These are phyloP conservation scores for Penicillium aurantiogriseum DNA, from an alignment of 2,329 filamentous ascomycete genomes.

Conservation along the genomic window DNA sequence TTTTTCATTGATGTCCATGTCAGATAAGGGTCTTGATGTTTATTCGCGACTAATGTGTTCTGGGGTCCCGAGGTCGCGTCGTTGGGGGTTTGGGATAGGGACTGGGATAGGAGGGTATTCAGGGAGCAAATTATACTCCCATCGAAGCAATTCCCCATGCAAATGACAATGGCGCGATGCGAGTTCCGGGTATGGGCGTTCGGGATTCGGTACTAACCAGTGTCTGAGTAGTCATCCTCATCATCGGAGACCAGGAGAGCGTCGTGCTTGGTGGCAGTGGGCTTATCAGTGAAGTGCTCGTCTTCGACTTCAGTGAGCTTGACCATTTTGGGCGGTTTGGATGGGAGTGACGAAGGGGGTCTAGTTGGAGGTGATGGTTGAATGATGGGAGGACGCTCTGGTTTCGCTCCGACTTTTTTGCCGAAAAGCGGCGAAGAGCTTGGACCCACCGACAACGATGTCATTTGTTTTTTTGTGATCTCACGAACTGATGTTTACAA, in stretches of 20 bases:
- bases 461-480: constrained; percentile 1
- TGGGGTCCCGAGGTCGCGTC: constrained; percentile 5
- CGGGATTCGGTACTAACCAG: constrained; percentile 59
- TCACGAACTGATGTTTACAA: too few species aligned
- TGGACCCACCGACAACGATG: constrained; percentile 20
- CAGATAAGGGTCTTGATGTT: constrained; percentile 15
- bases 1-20: constrained; percentile 11
- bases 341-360: constrained; percentile 5
- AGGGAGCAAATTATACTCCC: not conserved
- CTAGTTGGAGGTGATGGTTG: constrained; percentile 11
- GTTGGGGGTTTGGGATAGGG: not conserved
- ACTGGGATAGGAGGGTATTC: not conserved
- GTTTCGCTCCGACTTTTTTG: constrained; percentile 42
- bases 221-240: constrained; percentile 84
- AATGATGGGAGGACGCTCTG: constrained; percentile 29
- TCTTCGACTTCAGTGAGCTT: constrained; percentile 96
- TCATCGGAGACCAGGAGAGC: constrained; percentile 52
- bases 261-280: constrained; percentile 61
- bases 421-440: constrained; percentile 39
- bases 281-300: constrained; percentile 79
- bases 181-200: constrained; percentile 2
- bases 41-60: constrained; percentile 7
- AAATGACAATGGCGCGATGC: constrained; percentile 4
- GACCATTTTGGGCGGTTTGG: constrained; percentile 65
- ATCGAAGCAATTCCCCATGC: not conserved